These are phyloP conservation scores for Mortierella sp. DNA, from an alignment of 371 early-diverging fungal species.

Conservation along the genomic window DNA sequence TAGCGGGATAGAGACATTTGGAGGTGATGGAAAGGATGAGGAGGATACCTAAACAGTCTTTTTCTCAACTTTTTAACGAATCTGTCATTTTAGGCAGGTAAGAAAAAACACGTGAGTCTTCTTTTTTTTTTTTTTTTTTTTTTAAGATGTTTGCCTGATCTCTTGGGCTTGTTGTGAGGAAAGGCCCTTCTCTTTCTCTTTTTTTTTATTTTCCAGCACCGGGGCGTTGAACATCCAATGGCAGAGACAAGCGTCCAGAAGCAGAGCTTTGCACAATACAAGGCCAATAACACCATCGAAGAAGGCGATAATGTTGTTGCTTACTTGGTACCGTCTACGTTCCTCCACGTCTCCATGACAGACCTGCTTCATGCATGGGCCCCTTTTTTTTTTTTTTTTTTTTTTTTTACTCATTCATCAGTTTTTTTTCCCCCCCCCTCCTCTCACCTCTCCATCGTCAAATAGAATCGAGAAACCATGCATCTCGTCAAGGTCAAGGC, in stretches of 20 bases:
- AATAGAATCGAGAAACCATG: conserved; percentile 76
- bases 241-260: conserved; percentile 22
- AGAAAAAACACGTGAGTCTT: background rate
- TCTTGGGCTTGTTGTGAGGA: background rate
- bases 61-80: too few relatives aligned
- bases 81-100: too few relatives aligned
- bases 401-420: too few relatives aligned
- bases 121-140: background rate
- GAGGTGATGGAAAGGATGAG: too few relatives aligned
- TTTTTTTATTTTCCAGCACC: too few relatives aligned
- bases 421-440: background rate
- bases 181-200: too few relatives aligned
- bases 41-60: too few relatives aligned
- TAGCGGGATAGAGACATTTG: too few relatives aligned
- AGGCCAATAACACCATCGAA: conserved; percentile 57
- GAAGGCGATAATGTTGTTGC: conserved; percentile 70
- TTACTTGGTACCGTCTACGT: conserved; percentile 59
- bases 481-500: conserved; percentile 63
- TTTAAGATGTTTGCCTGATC: background rate
- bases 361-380: too few relatives aligned
- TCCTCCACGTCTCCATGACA: too few relatives aligned
- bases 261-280: conserved; percentile 48
- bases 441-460: background rate
- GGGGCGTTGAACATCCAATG: conserved; percentile 6
- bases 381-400: too few relatives aligned